Base-by-base conservation (phyloP, 345 rosid species). In the Euphorbia pulcherrima region DNA sequence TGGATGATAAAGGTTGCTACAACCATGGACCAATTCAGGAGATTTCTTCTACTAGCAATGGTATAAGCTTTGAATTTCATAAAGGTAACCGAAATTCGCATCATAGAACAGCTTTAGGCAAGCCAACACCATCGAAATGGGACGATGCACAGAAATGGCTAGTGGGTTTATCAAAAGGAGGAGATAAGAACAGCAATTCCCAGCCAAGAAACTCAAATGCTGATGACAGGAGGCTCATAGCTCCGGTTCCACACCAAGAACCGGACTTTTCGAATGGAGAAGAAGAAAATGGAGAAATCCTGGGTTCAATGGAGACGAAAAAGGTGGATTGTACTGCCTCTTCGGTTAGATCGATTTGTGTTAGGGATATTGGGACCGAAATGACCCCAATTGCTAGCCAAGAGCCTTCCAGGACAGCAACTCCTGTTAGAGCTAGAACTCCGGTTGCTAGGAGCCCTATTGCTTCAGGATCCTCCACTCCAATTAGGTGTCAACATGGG, bases 81-180 rank as follows among this genome's bases (percentile, higher is more conserved):
- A 86, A 85, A 75, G 82, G 86, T 20, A 87, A 73, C 55, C 82
- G 85, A 21, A 74, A 79, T 37, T 80, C 84, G 73, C 92, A 86
- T 65, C 92, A 85, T 74, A 78, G 96, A 37, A 83, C 87, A 18
- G 86, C 92, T 26, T 75, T 93, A 64, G 96, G 96, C 14, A 93
- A 90, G 62, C 92, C 92, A 6, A 81, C 98, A 9, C 98, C 97
- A 27, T 93, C 98, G 0, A 93, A 93, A 79, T 90, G 98, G 97
- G 98, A 93, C 59, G 98, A 93, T 67, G 97, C 97, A n/a, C 97
- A 93, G 63, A 93, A 93, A 82, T 93, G 98, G 98, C 85, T 93
- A 12, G 92, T 88, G 18, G 96, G 97, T 6, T 60, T 90, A 29
- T 72, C 92, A 60, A 84, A 90, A 70, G 86, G 86, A 65, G 90